These are phyloP conservation scores for Peronospora tabacina DNA, from an alignment of 352 stramenopile species.

Conservation along the genomic window DNA sequence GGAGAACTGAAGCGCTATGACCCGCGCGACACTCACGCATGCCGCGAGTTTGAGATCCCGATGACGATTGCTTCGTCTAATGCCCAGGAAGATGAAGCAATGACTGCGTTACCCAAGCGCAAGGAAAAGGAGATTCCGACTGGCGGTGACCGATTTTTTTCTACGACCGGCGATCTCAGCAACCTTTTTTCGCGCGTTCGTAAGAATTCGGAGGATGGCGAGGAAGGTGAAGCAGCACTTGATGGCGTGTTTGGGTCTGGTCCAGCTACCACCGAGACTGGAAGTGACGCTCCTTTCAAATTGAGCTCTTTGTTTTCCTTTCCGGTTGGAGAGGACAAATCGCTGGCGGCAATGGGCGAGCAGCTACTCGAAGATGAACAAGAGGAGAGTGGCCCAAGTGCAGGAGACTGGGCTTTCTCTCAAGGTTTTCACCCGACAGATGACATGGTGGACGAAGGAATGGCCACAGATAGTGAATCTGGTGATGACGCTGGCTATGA, in stretches of 20 bases:
- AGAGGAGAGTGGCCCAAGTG: slow-evolving; percentile 9
- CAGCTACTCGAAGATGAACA: slow-evolving; percentile 44
- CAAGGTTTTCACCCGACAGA: slow-evolving; percentile 16
- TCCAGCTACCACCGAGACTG: slow-evolving; percentile 2
- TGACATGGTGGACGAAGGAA: slow-evolving; percentile 21
- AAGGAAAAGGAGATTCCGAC: slow-evolving; percentile 46
- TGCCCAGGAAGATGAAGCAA: slow-evolving; percentile 19
- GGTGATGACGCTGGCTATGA: slow-evolving; percentile 25
- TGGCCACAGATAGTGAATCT: slow-evolving; percentile 37
- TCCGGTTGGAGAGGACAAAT: slow-evolving; percentile 42
- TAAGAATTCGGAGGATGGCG: slow-evolving; percentile 77
- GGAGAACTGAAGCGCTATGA: slow-evolving; percentile 66
- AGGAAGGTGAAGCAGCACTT: slow-evolving; percentile 62
- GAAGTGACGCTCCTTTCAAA: slow-evolving; percentile 40
- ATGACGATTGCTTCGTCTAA: slow-evolving; percentile 22
- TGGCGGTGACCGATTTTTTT: slow-evolving; percentile 68
- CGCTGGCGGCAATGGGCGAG: slow-evolving; percentile 38
- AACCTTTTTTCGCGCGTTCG: slow-evolving; percentile 69
- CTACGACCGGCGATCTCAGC: slow-evolving; percentile 45
- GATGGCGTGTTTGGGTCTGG: slow-evolving; percentile 53
- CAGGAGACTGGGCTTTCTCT: slow-evolving; percentile 19
- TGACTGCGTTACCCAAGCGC: slow-evolving; percentile 4
- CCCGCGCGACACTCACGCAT: slow-evolving; percentile 34
- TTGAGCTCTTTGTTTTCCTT: slow-evolving; percentile 68
- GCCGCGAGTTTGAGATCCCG: slow-evolving; percentile 46